These are phyloP conservation scores for Hanseniaspora valbyensis DNA, from an alignment of 805 yeast genomes.

Conservation along the genomic window DNA sequence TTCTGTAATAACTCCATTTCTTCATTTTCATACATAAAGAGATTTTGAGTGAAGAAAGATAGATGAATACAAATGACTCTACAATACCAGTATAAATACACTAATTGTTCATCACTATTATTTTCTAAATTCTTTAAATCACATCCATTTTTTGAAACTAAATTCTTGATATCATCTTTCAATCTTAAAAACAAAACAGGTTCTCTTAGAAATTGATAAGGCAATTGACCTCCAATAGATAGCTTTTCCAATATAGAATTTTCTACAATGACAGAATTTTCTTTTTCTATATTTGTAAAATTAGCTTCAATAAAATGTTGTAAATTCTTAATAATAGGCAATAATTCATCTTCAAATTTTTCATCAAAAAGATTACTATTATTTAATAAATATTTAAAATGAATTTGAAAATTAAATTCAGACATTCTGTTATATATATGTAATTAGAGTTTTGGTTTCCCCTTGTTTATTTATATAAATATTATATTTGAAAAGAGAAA, in stretches of 20 bases:
- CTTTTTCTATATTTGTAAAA: constrained; percentile 36
- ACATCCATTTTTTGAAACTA: constrained; percentile 17
- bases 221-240: constrained; percentile 54
- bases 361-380: constrained; percentile 26
- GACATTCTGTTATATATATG: no score
- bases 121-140: constrained; percentile 37
- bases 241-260: constrained; percentile 31
- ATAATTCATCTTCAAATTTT: constrained; percentile 5
- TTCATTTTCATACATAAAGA: constrained; percentile 44
- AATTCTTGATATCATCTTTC: background rate
- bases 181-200: constrained; percentile 34
- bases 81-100: constrained; percentile 65
- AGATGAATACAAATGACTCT: constrained; percentile 55
- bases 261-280: background rate
- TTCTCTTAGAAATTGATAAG: constrained; percentile 49
- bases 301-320: constrained; percentile 54
- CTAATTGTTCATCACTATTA: constrained; percentile 24
- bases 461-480: no score
- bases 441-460: no score
- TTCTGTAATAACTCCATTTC: constrained; percentile 2
- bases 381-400: background rate
- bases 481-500: no score
- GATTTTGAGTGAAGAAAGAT: constrained; percentile 27
- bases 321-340: constrained; percentile 6
- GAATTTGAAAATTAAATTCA: background rate